A percentile compares a stretch with the other conserved stretches of the same genome.
phyloP scores from a whole-genome alignment of 2,329 filamentous ascomycete species.

The Bipolaris gigantea region DNA sequence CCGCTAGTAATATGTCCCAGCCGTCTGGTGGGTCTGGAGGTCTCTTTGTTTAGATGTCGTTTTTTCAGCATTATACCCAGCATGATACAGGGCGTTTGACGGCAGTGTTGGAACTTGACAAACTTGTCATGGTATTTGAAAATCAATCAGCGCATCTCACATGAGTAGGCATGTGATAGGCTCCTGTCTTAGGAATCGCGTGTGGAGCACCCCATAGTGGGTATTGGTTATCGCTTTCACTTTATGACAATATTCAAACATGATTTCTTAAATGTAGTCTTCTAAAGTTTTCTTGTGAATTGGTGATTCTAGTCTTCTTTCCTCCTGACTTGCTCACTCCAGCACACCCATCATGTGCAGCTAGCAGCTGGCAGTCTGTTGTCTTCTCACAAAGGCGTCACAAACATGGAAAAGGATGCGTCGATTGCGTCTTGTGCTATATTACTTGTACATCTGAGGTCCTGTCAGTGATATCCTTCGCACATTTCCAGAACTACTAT shows the following conservation, averaged over 20 bases:
- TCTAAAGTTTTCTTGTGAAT: too few relatives aligned
- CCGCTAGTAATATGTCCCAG: conserved; percentile 1
- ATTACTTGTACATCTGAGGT: too few relatives aligned
- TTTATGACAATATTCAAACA: neutral
- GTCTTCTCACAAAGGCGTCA: too few relatives aligned
- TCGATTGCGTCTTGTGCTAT: too few relatives aligned
- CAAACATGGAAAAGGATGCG: too few relatives aligned
- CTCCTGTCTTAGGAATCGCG: neutral
- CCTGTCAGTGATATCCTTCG: too few relatives aligned
- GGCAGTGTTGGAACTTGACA: neutral
- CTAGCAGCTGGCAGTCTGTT: too few relatives aligned
- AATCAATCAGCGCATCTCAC: neutral
- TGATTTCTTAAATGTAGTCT: neutral
- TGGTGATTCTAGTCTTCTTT: too few relatives aligned
- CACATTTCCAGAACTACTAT: too few relatives aligned
- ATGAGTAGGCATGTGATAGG: neutral
- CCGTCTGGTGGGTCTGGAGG: neutral
- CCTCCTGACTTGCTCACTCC: too few relatives aligned
- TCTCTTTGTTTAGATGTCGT: conserved; percentile 7
- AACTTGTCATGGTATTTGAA: neutral
- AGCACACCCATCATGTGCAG: too few relatives aligned
- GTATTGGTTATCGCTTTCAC: neutral
- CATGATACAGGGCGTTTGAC: conserved; percentile 16
- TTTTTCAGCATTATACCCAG: conserved; percentile 25
- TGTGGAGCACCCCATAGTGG: neutral